phyloP scores from a whole-genome alignment of 345 rosid genomes.

The Gossypium thurberi region DNA sequence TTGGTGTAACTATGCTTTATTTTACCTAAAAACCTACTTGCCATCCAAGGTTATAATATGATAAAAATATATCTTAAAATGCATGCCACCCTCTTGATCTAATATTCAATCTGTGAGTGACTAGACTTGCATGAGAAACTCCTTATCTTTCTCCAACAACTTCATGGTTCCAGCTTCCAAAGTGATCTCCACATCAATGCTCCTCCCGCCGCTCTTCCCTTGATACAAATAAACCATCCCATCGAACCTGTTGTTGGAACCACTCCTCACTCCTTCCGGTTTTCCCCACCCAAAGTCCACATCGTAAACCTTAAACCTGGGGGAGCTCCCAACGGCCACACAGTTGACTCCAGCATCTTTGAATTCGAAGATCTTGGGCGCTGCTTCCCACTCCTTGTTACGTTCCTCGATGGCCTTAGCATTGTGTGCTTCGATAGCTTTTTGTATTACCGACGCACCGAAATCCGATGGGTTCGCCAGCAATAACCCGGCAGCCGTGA shows the following conservation, averaged over 20 bases:
- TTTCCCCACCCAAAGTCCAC: conserved; percentile 91
- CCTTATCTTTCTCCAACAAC: conserved; percentile 60
- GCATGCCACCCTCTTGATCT: background rate
- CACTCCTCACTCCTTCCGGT: conserved; percentile 83
- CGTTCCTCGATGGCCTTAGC: conserved; percentile 60
- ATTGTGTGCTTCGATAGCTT: conserved; percentile 60
- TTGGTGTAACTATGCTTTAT: too few species aligned
- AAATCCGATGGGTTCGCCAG: conserved; percentile 55
- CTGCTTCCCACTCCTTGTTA: conserved; percentile 71
- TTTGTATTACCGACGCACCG: conserved; percentile 67
- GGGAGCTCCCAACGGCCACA: conserved; percentile 90
- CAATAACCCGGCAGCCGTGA: conserved; percentile 59
- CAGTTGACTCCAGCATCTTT: conserved; percentile 90
- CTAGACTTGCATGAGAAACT: conserved; percentile 39
- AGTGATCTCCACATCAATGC: conserved; percentile 85
- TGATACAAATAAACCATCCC: conserved; percentile 92
- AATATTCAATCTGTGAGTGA: background rate
- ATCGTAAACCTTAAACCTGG: conserved; percentile 81
- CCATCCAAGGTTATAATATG: background rate
- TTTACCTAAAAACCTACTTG: too few species aligned
- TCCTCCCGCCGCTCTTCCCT: conserved; percentile 73
- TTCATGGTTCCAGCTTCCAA: conserved; percentile 67
- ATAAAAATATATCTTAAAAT: conserved; percentile 8
- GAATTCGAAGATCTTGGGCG: conserved; percentile 72
- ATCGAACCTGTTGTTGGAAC: conserved; percentile 80